Conservation (phyloP, 2,329 filamentous ascomycete genomes). For the Epicoccum sorghinum region DNA sequence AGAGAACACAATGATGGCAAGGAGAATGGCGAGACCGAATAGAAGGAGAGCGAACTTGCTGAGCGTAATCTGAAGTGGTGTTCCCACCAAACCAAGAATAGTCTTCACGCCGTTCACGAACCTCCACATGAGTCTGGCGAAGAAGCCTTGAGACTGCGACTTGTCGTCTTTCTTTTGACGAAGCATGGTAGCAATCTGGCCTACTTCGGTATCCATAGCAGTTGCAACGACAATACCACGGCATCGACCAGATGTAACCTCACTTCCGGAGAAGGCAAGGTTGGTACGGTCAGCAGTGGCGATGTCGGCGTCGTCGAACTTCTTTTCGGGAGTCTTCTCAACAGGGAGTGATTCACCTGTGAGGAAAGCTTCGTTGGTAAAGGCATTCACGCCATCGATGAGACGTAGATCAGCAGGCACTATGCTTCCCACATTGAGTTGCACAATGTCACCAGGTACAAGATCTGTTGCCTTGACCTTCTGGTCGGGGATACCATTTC, state of each 20-base stretch:
- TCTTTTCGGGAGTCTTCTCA: constrained; percentile 65
- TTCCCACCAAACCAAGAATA: constrained; percentile 74
- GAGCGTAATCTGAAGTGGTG: constrained; percentile 82
- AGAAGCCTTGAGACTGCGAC: constrained; percentile 55
- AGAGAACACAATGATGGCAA: constrained; percentile 71
- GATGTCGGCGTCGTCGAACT: constrained; percentile 58
- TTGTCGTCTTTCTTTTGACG: constrained; percentile 64
- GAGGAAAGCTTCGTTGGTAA: constrained; percentile 75
- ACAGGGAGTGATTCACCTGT: constrained; percentile 76
- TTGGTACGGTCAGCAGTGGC: constrained; percentile 71
- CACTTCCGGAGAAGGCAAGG: constrained; percentile 73
- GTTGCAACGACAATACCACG: constrained; percentile 72
- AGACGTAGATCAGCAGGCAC: constrained; percentile 70
- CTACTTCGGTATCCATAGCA: constrained; percentile 78
- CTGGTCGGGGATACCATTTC: constrained; percentile 41
- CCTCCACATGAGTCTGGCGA: constrained; percentile 31
- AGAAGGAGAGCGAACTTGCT: constrained; percentile 84
- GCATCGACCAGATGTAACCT: constrained; percentile 73
- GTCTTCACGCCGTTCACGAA: constrained; percentile 50
- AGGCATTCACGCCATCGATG: constrained; percentile 72
- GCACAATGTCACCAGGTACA: constrained; percentile 49
- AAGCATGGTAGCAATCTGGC: constrained; percentile 73
- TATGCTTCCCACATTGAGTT: constrained; percentile 61
- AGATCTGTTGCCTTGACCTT: constrained; percentile 47
- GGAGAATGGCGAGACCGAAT: constrained; percentile 74